These are phyloP conservation scores for Auriculariales sp. DNA, from an alignment of 768 basidiomycete species.

Conservation along the genomic window DNA sequence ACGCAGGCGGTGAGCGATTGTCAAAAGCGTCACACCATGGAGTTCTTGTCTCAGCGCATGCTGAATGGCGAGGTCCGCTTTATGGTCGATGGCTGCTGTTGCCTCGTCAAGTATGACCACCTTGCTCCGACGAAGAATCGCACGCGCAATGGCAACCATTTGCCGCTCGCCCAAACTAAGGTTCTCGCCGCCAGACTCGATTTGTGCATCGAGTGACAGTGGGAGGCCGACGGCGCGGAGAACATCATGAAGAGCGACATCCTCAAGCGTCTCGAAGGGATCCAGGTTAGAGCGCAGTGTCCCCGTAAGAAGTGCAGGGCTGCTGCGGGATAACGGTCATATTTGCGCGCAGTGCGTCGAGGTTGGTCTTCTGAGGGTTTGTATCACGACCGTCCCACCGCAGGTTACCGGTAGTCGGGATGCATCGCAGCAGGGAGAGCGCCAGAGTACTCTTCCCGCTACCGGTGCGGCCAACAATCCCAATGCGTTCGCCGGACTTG, in stretches of 20 bases:
- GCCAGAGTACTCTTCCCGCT: constrained; percentile 11
- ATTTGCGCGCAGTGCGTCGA: constrained; percentile 19
- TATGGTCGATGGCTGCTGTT: no score
- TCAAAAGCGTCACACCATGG: constrained; percentile 20
- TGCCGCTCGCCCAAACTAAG: constrained; percentile 32
- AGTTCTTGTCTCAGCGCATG: constrained; percentile 19
- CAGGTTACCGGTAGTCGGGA: constrained; percentile 23
- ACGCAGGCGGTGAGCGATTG: constrained; percentile 24
- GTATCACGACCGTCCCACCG: constrained; percentile 21
- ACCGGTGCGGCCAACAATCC: constrained; percentile 12
- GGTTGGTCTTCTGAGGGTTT: constrained; percentile 19
- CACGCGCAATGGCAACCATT: constrained; percentile 26
- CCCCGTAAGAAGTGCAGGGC: constrained; percentile 28
- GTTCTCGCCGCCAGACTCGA: constrained; percentile 23
- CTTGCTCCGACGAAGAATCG: constrained; percentile 42
- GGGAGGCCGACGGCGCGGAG: constrained; percentile 12
- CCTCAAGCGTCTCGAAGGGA: constrained; percentile 41
- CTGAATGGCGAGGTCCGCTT: constrained; percentile 36
- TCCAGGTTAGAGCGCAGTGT: constrained; percentile 46
- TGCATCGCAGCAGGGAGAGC: constrained; percentile 23
- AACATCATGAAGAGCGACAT: constrained; percentile 21
- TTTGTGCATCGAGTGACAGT: constrained; percentile 28
- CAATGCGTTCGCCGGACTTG: constrained; percentile 24
- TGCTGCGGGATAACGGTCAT: constrained; percentile 20
- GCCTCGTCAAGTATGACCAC: constrained; percentile 45